Evolutionary conservation across 352 stramenopile species (phyloP).

Genomic region (Phytophthora megakarya): DNA sequence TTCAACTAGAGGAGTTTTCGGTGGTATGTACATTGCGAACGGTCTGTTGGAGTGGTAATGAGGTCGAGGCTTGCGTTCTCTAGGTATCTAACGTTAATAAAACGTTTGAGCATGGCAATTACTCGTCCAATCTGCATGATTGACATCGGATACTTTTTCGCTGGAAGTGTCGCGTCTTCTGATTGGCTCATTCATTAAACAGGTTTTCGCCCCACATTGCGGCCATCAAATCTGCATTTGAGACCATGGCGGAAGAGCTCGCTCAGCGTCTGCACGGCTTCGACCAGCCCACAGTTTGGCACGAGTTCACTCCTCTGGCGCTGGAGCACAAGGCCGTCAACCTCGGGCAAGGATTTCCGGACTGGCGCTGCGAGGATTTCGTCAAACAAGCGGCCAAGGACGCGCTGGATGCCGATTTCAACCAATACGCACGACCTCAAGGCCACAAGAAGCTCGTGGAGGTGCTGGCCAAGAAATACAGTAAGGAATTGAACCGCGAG

Average conservation of each 20-base stretch:
- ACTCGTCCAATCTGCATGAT: slow-evolving; percentile 19
- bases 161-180: slow-evolving; percentile 3
- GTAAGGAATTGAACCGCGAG: slow-evolving; percentile 75
- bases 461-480: slow-evolving; percentile 92
- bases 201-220: slow-evolving; percentile 2
- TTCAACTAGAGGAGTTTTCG: too few relatives aligned
- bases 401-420: slow-evolving; percentile 92
- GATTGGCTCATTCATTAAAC: slow-evolving; percentile 28
- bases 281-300: slow-evolving; percentile 82
- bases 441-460: slow-evolving; percentile 84
- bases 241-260: slow-evolving; percentile 63
- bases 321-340: slow-evolving; percentile 91
- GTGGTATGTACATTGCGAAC: too few relatives aligned
- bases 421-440: slow-evolving; percentile 94
- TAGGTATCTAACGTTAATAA: too few relatives aligned
- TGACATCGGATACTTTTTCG: slow-evolving; percentile 8
- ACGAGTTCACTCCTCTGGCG: slow-evolving; percentile 90
- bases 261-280: slow-evolving; percentile 70
- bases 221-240: slow-evolving; percentile 19
- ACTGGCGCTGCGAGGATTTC: slow-evolving; percentile 95
- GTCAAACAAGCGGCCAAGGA: slow-evolving; percentile 93
- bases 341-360: slow-evolving; percentile 93
- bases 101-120: too few relatives aligned
- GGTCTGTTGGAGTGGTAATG: too few relatives aligned
- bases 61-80: too few relatives aligned